Percentiles rank a stretch among this genome's conserved stretches.
These are phyloP conservation scores for Euphrasia confusa DNA, from an alignment of 257 asterid genomes.

Conservation along the genomic window DNA sequence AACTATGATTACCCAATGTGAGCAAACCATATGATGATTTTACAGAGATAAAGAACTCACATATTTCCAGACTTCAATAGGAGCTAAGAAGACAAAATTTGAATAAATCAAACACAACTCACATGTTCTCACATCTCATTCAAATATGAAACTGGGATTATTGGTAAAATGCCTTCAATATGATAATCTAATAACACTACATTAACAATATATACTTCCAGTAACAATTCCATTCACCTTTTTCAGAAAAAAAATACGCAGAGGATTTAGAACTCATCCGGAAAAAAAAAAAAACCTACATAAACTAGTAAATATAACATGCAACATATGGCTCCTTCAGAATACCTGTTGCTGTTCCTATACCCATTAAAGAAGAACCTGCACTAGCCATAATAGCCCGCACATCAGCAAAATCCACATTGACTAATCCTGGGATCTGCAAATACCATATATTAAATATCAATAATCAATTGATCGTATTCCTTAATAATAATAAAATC, in stretches of 20 bases:
- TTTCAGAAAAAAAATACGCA: not conserved
- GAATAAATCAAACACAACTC: not conserved
- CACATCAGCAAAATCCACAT: constrained; percentile 98
- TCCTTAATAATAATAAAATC: constrained; percentile 12
- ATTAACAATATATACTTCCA: not conserved
- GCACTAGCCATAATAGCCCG: constrained; percentile 96
- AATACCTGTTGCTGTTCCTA: constrained; percentile 93
- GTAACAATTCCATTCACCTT: not conserved
- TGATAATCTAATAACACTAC: constrained; percentile 5
- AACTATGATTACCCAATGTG: not conserved
- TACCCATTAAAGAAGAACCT: constrained; percentile 93
- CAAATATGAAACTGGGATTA: not conserved
- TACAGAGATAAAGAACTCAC: not conserved
- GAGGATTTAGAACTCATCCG: not conserved
- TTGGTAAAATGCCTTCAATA: not conserved
- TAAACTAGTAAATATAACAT: constrained; percentile 17
- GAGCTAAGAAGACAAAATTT: not conserved
- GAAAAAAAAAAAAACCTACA: not conserved
- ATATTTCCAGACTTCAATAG: not conserved
- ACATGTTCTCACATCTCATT: not conserved
- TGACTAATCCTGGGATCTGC: constrained; percentile 95
- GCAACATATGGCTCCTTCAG: constrained; percentile 22
- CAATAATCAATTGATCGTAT: not conserved
- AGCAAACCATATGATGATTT: not conserved
- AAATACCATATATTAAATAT: constrained; percentile 25